Percentiles rank a stretch among this genome's conserved stretches.
phyloP scores from a whole-genome alignment of 1,139 yeast species.

The Eremothecium cymbalariae region DNA sequence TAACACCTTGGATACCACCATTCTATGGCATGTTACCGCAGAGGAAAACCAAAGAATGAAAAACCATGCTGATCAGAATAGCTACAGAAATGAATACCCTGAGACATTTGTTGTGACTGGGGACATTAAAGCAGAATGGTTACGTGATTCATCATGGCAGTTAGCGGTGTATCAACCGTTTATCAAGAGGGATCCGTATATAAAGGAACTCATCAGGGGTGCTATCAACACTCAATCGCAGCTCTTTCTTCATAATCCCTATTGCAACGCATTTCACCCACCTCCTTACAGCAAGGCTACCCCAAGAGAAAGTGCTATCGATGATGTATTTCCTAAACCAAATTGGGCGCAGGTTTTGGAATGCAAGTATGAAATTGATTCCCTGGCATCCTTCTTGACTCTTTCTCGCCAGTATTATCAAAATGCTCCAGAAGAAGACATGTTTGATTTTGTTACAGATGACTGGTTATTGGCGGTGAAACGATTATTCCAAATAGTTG shows the following conservation, averaged over 20 bases:
- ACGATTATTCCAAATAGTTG: constrained; percentile 44
- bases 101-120: constrained; percentile 77
- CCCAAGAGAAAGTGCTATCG: constrained; percentile 49
- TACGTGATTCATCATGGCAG: constrained; percentile 81
- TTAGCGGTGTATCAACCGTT: constrained; percentile 67
- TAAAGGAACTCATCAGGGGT: constrained; percentile 54
- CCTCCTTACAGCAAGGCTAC: constrained; percentile 54
- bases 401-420: constrained; percentile 62
- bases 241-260: constrained; percentile 56
- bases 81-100: constrained; percentile 26
- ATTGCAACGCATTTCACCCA: constrained; percentile 89
- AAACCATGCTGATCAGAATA: constrained; percentile 5
- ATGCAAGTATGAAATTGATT: constrained; percentile 84
- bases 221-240: constrained; percentile 75
- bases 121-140: constrained; percentile 85
- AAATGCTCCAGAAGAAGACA: constrained; percentile 40
- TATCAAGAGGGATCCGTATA: constrained; percentile 41
- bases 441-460: constrained; percentile 40
- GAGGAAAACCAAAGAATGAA: constrained; percentile 8
- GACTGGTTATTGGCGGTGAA: constrained; percentile 57
- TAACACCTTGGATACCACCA: constrained; percentile 81
- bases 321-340: constrained; percentile 60
- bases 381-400: constrained; percentile 73
- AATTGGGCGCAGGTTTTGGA: constrained; percentile 72
- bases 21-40: constrained; percentile 54